Percentiles rank a stretch among this genome's conserved stretches.
Conservation (phyloP, 352 stramenopile genomes). For the Globisporangium cystogenes region DNA sequence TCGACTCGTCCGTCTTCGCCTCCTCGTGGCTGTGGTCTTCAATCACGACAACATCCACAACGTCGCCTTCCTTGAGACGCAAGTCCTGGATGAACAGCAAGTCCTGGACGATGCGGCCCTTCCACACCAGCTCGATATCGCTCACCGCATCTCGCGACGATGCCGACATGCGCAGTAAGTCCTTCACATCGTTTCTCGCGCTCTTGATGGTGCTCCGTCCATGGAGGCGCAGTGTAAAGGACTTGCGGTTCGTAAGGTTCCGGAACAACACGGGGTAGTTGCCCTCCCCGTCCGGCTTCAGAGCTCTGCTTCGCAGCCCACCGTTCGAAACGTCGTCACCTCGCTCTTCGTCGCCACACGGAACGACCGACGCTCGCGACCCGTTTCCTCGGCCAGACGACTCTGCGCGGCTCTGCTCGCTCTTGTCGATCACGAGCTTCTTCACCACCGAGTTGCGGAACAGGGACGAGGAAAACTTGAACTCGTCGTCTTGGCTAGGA, state of each 20-base stretch:
- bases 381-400: slow-evolving; percentile 4
- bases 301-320: slow-evolving; percentile 17
- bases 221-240: slow-evolving; percentile 52
- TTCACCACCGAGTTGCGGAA: slow-evolving; percentile 51
- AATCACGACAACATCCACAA: slow-evolving; percentile 65
- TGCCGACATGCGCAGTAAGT: slow-evolving; percentile 42
- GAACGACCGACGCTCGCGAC: slow-evolving; percentile 51
- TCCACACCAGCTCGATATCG: slow-evolving; percentile 59
- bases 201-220: slow-evolving; percentile 48
- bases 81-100: slow-evolving; percentile 35
- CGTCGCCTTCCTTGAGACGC: slow-evolving; percentile 55
- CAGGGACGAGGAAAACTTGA: slow-evolving; percentile 60
- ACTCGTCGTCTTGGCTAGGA: slow-evolving; percentile 36
- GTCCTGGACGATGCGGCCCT: slow-evolving; percentile 54
- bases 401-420: slow-evolving; percentile 17
- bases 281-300: slow-evolving; percentile 46
- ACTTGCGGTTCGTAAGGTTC: slow-evolving; percentile 64
- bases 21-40: slow-evolving; percentile 35
- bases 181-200: slow-evolving; percentile 50
- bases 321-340: slow-evolving; percentile 17
- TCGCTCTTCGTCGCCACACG: slow-evolving; percentile 42
- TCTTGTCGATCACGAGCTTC: slow-evolving; percentile 58
- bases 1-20: slow-evolving; percentile 22
- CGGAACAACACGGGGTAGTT: slow-evolving; percentile 59
- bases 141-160: slow-evolving; percentile 24